Conservation (phyloP, 2,329 filamentous ascomycete species). For the Apiospora aurea region DNA sequence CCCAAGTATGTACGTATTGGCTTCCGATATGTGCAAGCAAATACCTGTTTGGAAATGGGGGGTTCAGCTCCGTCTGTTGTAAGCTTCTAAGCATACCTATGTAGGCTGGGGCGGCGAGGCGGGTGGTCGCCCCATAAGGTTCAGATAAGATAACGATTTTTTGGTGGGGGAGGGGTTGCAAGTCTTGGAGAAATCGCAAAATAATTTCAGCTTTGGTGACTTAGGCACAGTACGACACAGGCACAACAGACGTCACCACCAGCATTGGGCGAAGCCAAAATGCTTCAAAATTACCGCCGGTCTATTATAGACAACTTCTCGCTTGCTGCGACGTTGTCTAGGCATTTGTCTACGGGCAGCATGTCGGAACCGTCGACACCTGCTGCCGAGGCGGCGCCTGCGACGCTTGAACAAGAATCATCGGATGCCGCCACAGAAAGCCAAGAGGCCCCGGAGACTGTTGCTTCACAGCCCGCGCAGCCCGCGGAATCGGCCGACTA, state of each 20-base stretch:
- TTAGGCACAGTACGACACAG: not conserved
- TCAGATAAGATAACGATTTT: constrained; percentile 11
- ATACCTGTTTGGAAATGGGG: not conserved
- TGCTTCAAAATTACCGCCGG: constrained; percentile 9
- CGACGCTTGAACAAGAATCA: constrained; percentile 53
- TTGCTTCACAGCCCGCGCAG: constrained; percentile 15
- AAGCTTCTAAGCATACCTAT: not conserved
- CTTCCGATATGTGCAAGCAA: too few relatives aligned
- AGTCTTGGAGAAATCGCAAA: constrained; percentile 19
- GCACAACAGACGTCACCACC: not conserved
- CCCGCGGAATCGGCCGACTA: constrained; percentile 36
- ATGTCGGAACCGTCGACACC: constrained; percentile 2
- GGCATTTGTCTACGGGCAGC: not conserved
- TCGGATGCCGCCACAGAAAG: constrained; percentile 53
- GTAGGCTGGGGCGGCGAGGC: not conserved
- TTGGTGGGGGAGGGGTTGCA: constrained; percentile 15
- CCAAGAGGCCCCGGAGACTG: constrained; percentile 33
- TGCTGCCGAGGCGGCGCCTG: constrained; percentile 25
- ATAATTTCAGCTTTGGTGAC: constrained; percentile 15
- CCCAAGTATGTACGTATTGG: too few relatives aligned
- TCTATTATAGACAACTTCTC: not conserved
- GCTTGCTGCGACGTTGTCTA: not conserved
- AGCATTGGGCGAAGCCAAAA: not conserved
- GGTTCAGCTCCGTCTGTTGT: not conserved
- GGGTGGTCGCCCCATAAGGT: not conserved